Conservation (phyloP, 257 asterid genomes). For the Lavandula angustifolia region DNA sequence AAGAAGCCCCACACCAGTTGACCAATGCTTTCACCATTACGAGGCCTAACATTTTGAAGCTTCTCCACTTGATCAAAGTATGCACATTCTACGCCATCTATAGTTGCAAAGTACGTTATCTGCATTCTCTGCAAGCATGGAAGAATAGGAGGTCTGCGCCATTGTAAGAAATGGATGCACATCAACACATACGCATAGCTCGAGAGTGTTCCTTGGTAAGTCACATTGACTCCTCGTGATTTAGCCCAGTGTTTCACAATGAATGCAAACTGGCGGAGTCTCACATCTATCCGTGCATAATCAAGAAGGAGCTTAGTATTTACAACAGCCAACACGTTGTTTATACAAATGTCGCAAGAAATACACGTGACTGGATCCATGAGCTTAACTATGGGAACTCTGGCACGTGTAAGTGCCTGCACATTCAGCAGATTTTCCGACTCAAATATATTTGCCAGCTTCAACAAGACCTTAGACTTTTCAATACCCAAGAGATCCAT, state of each 20-base stretch:
- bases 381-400: constrained; percentile 96
- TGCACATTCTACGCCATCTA: constrained; percentile 68
- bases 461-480: constrained; percentile 71
- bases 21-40: constrained; percentile 64
- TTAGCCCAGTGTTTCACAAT: constrained; percentile 98
- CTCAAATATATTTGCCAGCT: constrained; percentile 79
- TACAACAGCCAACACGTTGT: constrained; percentile 86
- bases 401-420: constrained; percentile 98
- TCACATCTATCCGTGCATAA: constrained; percentile 75
- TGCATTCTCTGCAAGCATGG: constrained; percentile 96
- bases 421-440: constrained; percentile 78
- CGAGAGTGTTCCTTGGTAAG: constrained; percentile 93
- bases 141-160: constrained; percentile 89
- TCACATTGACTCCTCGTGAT: constrained; percentile 81
- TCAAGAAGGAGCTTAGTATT: constrained; percentile 91
- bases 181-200: constrained; percentile 98
- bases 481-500: constrained; percentile 57
- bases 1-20: constrained; percentile 83
- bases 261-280: constrained; percentile 89
- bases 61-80: constrained; percentile 81
- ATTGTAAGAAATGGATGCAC: constrained; percentile 98
- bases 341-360: constrained; percentile 87
- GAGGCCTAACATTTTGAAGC: constrained; percentile 63
- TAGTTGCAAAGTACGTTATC: constrained; percentile 54
- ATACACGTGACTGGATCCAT: constrained; percentile 92